These are phyloP conservation scores for Trichophyton rubrum DNA, from an alignment of 2,329 filamentous ascomycete genomes.

Conservation along the genomic window DNA sequence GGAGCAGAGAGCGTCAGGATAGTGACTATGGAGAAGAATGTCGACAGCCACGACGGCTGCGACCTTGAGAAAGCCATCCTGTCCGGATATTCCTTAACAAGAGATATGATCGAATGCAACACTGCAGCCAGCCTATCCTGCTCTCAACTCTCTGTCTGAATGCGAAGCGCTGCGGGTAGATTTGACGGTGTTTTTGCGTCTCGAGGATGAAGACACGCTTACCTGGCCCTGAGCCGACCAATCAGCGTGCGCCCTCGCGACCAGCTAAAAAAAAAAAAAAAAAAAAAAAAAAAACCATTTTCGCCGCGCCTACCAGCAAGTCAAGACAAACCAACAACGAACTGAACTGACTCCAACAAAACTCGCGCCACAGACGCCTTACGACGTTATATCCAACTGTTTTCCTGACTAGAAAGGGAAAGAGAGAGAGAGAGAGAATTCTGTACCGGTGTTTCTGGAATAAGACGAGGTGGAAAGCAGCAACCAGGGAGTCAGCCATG, in stretches of 20 bases:
- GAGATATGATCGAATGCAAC: not conserved
- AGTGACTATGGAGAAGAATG: conserved; percentile 50
- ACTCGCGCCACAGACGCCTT: not conserved
- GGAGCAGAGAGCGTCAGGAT: conserved; percentile 48
- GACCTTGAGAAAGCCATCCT: conserved; percentile 27
- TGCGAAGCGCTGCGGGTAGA: not conserved
- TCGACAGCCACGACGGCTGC: conserved; percentile 28
- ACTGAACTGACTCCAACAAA: not conserved
- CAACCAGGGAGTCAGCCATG: conserved; percentile 7
- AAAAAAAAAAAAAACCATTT: not conserved
- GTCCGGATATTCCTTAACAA: not conserved
- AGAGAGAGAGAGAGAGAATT: not conserved
- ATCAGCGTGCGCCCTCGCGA: conserved; percentile 1
- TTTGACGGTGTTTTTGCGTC: not conserved
- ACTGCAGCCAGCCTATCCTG: not conserved
- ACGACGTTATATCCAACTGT: not conserved
- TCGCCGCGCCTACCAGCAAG: not conserved
- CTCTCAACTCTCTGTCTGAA: not conserved
- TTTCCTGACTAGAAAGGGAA: not conserved
- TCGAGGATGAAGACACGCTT: not conserved
- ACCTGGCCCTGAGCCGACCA: conserved; percentile 4
- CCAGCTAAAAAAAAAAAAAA: not conserved
- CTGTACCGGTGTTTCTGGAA: not conserved
- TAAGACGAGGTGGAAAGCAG: not conserved
- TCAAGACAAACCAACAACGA: not conserved